phyloP scores from a whole-genome alignment of 169 alveolate genomes.

The Amoebophrya sp. region DNA sequence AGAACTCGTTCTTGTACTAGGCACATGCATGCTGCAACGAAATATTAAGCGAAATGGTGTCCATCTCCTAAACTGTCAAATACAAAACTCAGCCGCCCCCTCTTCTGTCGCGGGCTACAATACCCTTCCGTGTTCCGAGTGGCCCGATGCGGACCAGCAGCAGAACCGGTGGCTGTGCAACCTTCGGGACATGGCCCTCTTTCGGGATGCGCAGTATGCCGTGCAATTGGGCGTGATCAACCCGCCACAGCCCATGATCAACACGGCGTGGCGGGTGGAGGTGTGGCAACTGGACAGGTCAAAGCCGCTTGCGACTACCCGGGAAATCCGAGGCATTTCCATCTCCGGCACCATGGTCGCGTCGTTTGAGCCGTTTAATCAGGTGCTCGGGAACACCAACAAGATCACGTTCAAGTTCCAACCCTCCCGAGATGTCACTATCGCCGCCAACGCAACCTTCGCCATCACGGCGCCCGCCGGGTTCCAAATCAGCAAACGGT shows the following conservation, averaged over 20 bases:
- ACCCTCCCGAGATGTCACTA: neutral
- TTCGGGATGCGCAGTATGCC: neutral
- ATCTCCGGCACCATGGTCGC: conserved; percentile 27
- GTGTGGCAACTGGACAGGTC: neutral
- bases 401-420: neutral
- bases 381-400: conserved; percentile 23
- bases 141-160: conserved; percentile 16
- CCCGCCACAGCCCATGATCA: neutral
- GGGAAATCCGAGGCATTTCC: conserved; percentile 27
- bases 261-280: conserved; percentile 22
- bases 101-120: neutral
- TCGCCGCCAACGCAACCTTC: conserved; percentile 9
- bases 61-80: no score
- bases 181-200: neutral
- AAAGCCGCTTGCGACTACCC: conserved; percentile 25
- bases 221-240: conserved; percentile 15
- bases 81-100: neutral
- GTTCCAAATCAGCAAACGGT: conserved; percentile 14
- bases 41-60: no score
- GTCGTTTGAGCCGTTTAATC: conserved; percentile 24
- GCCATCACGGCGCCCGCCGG: conserved; percentile 29
- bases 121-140: neutral
- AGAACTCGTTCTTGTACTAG: no score
- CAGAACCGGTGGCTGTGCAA: conserved; percentile 25
- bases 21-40: no score